Evolutionary conservation across 345 rosid genomes (phyloP).

Genomic region (Schrenkiella parvula): DNA sequence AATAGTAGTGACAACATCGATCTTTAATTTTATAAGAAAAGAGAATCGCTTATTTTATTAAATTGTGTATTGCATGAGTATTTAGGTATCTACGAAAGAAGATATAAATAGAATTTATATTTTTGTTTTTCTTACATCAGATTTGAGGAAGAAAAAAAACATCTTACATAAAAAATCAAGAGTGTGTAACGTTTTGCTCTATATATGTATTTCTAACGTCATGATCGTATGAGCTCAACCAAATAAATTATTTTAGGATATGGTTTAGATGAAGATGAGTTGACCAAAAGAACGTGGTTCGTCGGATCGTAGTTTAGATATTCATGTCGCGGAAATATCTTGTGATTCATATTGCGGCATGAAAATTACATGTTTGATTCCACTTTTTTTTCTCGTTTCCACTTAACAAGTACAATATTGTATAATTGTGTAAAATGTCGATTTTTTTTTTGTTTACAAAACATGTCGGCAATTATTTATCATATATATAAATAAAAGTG

Average conservation of each 20-base stretch:
- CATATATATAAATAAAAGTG: not conserved
- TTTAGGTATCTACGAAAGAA: no score
- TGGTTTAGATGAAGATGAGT: not conserved
- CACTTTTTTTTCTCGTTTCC: no score
- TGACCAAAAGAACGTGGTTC: constrained; percentile 24
- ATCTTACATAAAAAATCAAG: not conserved
- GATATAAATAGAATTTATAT: not conserved
- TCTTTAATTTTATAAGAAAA: no score
- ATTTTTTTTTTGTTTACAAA: not conserved
- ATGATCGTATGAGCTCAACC: not conserved
- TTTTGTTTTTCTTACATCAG: not conserved
- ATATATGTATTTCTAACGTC: not conserved
- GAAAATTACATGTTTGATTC: constrained; percentile 25
- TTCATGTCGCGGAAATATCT: constrained; percentile 24
- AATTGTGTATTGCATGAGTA: not conserved
- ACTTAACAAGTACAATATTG: not conserved
- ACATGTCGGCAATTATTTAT: not conserved
- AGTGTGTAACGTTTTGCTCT: not conserved
- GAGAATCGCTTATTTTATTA: not conserved
- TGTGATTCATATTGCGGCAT: constrained; percentile 30
- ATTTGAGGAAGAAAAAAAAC: not conserved
- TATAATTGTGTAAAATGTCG: not conserved
- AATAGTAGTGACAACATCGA: not conserved
- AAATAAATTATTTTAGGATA: not conserved
- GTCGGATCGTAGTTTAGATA: constrained; percentile 21